These are phyloP conservation scores for Adansonia rubrostipa DNA, from an alignment of 441 rosid genomes.

Conservation along the genomic window DNA sequence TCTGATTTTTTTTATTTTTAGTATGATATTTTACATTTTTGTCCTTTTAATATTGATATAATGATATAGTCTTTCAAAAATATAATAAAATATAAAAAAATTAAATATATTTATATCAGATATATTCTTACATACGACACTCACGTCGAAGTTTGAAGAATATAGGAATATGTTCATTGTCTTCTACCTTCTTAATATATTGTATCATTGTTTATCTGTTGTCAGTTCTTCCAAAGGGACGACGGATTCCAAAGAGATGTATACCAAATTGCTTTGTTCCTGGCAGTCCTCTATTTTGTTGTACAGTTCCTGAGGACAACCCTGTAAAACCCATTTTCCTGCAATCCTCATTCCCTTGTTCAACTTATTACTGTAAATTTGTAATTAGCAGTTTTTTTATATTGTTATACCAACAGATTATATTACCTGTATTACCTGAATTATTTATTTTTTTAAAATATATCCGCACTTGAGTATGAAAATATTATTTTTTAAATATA, in stretches of 20 bases:
- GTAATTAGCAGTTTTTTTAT: constrained; percentile 20
- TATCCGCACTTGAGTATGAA: too few relatives aligned
- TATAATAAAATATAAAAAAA: too few relatives aligned
- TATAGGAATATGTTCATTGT: not conserved
- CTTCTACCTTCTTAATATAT: not conserved
- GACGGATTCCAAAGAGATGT: constrained; percentile 71
- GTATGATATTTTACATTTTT: too few relatives aligned
- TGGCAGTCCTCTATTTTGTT: constrained; percentile 75
- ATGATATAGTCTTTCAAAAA: too few relatives aligned
- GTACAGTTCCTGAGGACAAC: constrained; percentile 82
- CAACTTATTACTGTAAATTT: not conserved
- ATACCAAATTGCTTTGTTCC: constrained; percentile 74
- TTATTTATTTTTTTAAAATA: too few relatives aligned
- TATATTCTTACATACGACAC: too few relatives aligned
- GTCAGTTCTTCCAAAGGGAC: constrained; percentile 87
- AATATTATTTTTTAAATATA: too few relatives aligned
- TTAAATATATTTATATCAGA: too few relatives aligned
- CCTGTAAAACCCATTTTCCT: constrained; percentile 36
- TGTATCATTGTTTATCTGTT: constrained; percentile 9
- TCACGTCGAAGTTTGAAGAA: too few relatives aligned
- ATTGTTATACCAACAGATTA: not conserved
- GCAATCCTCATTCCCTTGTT: not conserved
- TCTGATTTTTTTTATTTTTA: too few relatives aligned
- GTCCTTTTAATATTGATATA: too few relatives aligned
- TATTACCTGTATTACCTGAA: too few relatives aligned